Evolutionary conservation across 805 yeast species (phyloP).

Genomic region (Wickerhamiella vanderwaltii): DNA sequence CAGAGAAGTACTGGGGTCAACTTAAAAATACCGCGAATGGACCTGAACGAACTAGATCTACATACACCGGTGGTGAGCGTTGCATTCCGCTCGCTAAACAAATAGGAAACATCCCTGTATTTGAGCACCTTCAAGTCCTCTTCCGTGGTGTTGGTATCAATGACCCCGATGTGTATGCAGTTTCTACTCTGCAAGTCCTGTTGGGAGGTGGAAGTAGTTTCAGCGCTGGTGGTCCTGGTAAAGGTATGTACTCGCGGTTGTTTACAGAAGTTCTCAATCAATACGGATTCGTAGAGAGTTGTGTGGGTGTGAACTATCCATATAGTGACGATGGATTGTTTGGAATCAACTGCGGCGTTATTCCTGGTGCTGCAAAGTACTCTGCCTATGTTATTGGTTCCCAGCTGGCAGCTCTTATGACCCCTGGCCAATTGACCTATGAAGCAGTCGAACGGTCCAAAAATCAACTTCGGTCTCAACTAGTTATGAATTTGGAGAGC

Average conservation of each 20-base stretch:
- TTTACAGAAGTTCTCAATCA: conserved; percentile 86
- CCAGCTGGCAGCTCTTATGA: conserved; percentile 43
- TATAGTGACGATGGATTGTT: conserved; percentile 84
- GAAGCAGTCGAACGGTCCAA: conserved; percentile 80
- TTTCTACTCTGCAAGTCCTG: conserved; percentile 79
- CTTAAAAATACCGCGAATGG: conserved; percentile 30
- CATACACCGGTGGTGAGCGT: conserved; percentile 49
- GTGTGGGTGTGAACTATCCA: conserved; percentile 78
- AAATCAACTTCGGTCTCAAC: conserved; percentile 75
- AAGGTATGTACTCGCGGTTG: conserved; percentile 93
- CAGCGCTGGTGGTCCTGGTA: conserved; percentile 98
- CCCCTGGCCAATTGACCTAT: conserved; percentile 48
- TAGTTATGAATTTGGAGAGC: conserved; percentile 86
- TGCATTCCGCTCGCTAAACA: conserved; percentile 42
- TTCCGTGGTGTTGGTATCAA: conserved; percentile 78
- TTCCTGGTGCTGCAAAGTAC: conserved; percentile 76
- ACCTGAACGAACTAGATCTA: conserved; percentile 29
- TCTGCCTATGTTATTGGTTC: conserved; percentile 67
- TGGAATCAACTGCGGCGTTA: conserved; percentile 75
- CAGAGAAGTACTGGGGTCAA: conserved; percentile 51
- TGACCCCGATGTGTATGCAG: conserved; percentile 77
- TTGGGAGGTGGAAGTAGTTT: conserved; percentile 97
- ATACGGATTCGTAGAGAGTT: conserved; percentile 81
- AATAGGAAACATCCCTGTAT: conserved; percentile 60
- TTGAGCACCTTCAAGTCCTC: conserved; percentile 74